Conservation (phyloP, 2,329 filamentous ascomycete genomes). For the Fusarium decemcellulare region DNA sequence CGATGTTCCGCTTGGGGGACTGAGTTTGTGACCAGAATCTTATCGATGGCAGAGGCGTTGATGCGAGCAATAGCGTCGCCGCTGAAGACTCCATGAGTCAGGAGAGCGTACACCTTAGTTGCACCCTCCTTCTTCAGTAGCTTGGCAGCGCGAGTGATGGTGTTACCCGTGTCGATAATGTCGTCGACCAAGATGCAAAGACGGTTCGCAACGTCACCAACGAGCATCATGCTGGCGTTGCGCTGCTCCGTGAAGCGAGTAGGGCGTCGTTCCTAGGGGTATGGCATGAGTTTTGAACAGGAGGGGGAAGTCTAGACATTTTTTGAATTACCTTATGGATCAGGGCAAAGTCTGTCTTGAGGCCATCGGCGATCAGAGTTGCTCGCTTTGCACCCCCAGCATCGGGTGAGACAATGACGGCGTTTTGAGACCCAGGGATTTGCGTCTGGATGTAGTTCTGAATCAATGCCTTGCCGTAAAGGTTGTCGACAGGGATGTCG, state of each 20-base stretch:
- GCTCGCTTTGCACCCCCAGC: conserved; percentile 97
- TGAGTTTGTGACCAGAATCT: conserved; percentile 94
- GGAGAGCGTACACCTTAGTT: conserved; percentile 89
- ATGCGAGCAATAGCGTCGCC: conserved; percentile 95
- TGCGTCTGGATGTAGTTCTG: conserved; percentile 82
- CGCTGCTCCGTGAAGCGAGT: conserved; percentile 90
- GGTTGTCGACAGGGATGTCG: conserved; percentile 97
- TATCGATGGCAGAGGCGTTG: conserved; percentile 93
- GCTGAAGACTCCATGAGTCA: conserved; percentile 95
- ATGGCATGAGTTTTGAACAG: conserved; percentile 53
- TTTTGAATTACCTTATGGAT: conserved; percentile 84
- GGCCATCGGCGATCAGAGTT: conserved; percentile 92
- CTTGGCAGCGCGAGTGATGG: conserved; percentile 95
- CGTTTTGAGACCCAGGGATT: conserved; percentile 86
- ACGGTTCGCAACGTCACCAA: conserved; percentile 85
- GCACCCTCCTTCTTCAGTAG: conserved; percentile 97
- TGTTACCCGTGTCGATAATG: conserved; percentile 95
- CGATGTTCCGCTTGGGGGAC: conserved; percentile 90
- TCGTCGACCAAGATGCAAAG: conserved; percentile 95
- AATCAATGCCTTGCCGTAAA: conserved; percentile 86
- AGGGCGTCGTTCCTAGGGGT: conserved; percentile 82
- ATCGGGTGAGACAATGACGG: conserved; percentile 95
- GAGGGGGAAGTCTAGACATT: conserved; percentile 42
- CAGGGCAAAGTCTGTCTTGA: conserved; percentile 95
- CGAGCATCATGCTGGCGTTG: conserved; percentile 96